Conservation (phyloP, 2,329 filamentous ascomycete species). For the Colletotrichum acutatum region DNA sequence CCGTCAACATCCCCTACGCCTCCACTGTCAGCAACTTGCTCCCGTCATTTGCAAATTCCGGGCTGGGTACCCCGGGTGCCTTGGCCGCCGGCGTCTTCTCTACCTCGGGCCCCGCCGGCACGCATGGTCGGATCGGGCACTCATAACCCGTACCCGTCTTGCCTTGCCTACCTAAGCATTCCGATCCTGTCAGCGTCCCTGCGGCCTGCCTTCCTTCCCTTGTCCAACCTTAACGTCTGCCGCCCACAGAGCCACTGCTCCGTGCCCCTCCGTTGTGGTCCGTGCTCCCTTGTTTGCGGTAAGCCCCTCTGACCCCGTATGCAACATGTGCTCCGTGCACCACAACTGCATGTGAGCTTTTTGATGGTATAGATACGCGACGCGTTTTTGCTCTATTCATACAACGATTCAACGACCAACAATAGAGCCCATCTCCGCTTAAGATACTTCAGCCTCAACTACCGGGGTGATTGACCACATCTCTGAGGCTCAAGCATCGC, state of each 20-base stretch:
- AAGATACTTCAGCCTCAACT: conserved; percentile 13
- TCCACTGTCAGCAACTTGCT: conserved; percentile 2
- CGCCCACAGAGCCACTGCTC: background rate
- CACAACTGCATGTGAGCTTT: background rate
- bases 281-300: background rate
- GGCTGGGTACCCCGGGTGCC: background rate
- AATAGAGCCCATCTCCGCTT: conserved; percentile 9
- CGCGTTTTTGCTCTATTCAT: conserved; percentile 21
- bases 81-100: background rate
- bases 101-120: background rate
- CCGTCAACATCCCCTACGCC: background rate
- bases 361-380: background rate
- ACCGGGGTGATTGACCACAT: background rate
- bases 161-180: background rate
- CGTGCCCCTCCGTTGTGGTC: background rate
- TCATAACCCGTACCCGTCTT: background rate
- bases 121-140: conserved; percentile 2
- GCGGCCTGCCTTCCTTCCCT: background rate
- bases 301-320: conserved; percentile 2
- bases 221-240: conserved; percentile 19
- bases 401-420: background rate
- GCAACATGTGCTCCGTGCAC: background rate
- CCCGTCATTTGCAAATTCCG: background rate
- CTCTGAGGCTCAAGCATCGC: background rate
- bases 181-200: conserved; percentile 1